A percentile compares a stretch with the other conserved stretches of the same genome.
Evolutionary conservation across 805 yeast genomes (phyloP).

Genomic region (Candida piceae): DNA sequence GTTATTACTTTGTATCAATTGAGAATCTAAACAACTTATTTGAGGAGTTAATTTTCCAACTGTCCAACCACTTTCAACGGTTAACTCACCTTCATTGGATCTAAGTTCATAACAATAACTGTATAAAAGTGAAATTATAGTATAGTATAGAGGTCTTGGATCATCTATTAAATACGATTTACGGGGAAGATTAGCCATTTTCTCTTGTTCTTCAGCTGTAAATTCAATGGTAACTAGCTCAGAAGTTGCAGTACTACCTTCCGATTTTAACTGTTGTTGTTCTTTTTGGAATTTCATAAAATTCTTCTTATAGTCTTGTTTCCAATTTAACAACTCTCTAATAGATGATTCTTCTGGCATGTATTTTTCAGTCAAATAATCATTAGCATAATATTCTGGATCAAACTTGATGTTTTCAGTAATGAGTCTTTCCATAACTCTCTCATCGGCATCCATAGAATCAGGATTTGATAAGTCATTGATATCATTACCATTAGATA

Average conservation of each 20-base stretch:
- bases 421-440: slow-evolving; percentile 61
- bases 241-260: slow-evolving; percentile 16
- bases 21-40: slow-evolving; percentile 63
- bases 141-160: slow-evolving; percentile 52
- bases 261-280: slow-evolving; percentile 19
- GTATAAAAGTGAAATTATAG: slow-evolving; percentile 64
- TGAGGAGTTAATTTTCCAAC: slow-evolving; percentile 85
- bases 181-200: slow-evolving; percentile 64
- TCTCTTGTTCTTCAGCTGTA: slow-evolving; percentile 55
- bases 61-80: slow-evolving; percentile 90
- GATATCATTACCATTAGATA: slow-evolving; percentile 83
- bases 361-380: slow-evolving; percentile 57
- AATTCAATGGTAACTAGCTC: slow-evolving; percentile 44
- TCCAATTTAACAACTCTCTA: slow-evolving; percentile 44
- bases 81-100: slow-evolving; percentile 64
- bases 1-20: slow-evolving; percentile 36
- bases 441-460: slow-evolving; percentile 46
- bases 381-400: slow-evolving; percentile 84
- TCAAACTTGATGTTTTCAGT: slow-evolving; percentile 77
- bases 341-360: slow-evolving; percentile 46
- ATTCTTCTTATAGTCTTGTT: slow-evolving; percentile 39
- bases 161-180: slow-evolving; percentile 54
- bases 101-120: slow-evolving; percentile 72
- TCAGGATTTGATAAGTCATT: slow-evolving; percentile 87
- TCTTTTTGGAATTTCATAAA: slow-evolving; percentile 46